Base-by-base conservation (phyloP, 495 filamentous ascomycete genomes). In the Oidiodendron maius region DNA sequence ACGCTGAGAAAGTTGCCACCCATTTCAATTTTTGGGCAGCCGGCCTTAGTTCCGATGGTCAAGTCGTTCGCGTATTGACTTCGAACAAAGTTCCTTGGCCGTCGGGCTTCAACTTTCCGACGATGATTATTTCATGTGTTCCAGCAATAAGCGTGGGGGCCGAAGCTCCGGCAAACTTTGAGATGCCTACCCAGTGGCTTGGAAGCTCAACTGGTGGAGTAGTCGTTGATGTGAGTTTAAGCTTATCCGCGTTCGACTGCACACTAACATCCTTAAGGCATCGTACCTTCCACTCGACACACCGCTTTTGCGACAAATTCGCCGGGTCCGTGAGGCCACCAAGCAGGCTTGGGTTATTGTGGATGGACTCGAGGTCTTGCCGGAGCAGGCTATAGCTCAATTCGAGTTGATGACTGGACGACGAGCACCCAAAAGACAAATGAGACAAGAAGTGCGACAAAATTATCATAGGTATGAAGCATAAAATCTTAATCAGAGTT, bases 391-490 rank as follows among this genome's bases (percentile, higher is more conserved):
- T 1, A 88, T 86, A 62, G 85, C 87, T 21, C 85, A 87, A 38
- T 91, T 89, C 59, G 87, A 91, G 62, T 64, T 91, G 38, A 86
- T 91, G 71, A 87, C 86, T 3, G 87, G 86, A n/a, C 72, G 87
- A 18, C 80, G 86, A 65, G 87, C 87, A 13, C 87, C 87, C 2
- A 76, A 83, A 32, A 70, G 78, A 40, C 51, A 86, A 17, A 93
- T 93, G 87, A 77, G 82, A 40, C 63, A 72, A 35, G 83, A 84
- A 61, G 81, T 84, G 2, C 64, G 84, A 35, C 73, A 70, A 35
- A 72, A 67, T 17, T 70, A 71, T 47, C 64, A 64, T 20, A 62
- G 64, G 41, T 66, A 70, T 48, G 58, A 66, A 23, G 53, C 44
- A 17, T 32, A 46, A 18, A 12, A n/a, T 3, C n/a, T n/a, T n/a